Evolutionary conservation across 1,284 basidiomycete genomes (phyloP), one percentile per base, ranked within the genome.

Genomic region (Mrakiaceae sp.): DNA sequence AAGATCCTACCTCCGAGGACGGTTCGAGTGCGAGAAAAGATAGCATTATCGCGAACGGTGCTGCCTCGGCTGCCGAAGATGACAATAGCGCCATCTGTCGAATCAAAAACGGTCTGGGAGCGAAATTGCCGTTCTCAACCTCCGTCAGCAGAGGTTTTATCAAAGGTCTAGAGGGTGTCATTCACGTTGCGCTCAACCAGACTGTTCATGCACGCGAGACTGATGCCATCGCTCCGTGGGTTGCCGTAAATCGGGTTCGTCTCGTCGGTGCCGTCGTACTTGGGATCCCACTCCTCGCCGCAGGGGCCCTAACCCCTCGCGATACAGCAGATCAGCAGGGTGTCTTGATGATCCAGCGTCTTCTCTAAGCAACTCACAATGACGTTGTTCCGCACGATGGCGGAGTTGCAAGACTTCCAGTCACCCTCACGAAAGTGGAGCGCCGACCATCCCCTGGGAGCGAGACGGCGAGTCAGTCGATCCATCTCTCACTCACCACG

Each of bases 201-300:
- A 12, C 74, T 75, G 47, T 77, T 73, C 64, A 73, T 74, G 69
- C 77, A 78, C 11, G 77, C 77, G 12, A 78, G 66, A 69, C 75
- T 76, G 68, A 78, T 76, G 0, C 77, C 77, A 64, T 78, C 77
- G 2, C 76, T 73, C 49, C 74, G 67, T 4, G 77, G 77, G 64
- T 74, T 75, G 3, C 76, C 77, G 58, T 69, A 76, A 6, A 67
- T 63, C 0, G 74, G 73, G 12, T 69, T 68, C 40, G 68, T 69
- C 59, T 75, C 74, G 5, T 68, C 60, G 1, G 70, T 56, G 0
- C 77, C 76, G 63, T 78, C 77, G 60, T 78, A 78, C 7, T 74
- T 74, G 55, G 74, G 72, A 64, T 78, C 77, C 76, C 77, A 77
- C 68, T 78, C 77, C 64, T 78, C 77, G 8, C 77, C 77, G 44